phyloP scores from a whole-genome alignment of 1,284 basidiomycete species.

The Coriolopsis trogii region DNA sequence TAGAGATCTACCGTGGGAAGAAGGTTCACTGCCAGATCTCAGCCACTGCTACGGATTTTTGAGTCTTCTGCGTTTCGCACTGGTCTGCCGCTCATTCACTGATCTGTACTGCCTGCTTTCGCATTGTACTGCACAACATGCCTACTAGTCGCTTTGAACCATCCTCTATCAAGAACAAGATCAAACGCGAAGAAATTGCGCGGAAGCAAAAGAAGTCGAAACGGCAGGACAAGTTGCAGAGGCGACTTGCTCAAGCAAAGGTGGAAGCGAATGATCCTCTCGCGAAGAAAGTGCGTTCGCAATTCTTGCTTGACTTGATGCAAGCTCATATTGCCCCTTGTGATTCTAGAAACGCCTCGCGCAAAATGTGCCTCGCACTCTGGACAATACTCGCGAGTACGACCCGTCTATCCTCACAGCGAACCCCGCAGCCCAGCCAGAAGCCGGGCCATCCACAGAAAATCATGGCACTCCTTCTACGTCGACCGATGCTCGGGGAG shows the following conservation, averaged over 20 bases:
- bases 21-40: constrained; percentile 11
- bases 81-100: background rate
- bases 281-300: constrained; percentile 64
- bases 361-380: constrained; percentile 87
- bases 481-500: constrained; percentile 19
- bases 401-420: constrained; percentile 85
- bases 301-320: background rate
- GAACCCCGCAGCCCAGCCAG: constrained; percentile 47
- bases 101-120: background rate
- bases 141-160: constrained; percentile 59
- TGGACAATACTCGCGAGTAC: constrained; percentile 92
- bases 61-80: constrained; percentile 1
- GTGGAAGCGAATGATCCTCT: constrained; percentile 71
- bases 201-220: constrained; percentile 81
- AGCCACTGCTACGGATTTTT: constrained; percentile 23
- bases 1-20: constrained; percentile 28
- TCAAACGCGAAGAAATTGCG: constrained; percentile 79
- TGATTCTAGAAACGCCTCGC: constrained; percentile 84
- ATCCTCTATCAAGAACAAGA: constrained; percentile 80
- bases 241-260: constrained; percentile 75
- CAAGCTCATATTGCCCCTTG: background rate
- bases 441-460: constrained; percentile 39
- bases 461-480: constrained; percentile 26
- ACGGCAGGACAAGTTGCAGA: constrained; percentile 80
- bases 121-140: constrained; percentile 39